These are phyloP conservation scores for Vanrija sp. DNA, from an alignment of 1,284 basidiomycete genomes.

Conservation along the genomic window DNA sequence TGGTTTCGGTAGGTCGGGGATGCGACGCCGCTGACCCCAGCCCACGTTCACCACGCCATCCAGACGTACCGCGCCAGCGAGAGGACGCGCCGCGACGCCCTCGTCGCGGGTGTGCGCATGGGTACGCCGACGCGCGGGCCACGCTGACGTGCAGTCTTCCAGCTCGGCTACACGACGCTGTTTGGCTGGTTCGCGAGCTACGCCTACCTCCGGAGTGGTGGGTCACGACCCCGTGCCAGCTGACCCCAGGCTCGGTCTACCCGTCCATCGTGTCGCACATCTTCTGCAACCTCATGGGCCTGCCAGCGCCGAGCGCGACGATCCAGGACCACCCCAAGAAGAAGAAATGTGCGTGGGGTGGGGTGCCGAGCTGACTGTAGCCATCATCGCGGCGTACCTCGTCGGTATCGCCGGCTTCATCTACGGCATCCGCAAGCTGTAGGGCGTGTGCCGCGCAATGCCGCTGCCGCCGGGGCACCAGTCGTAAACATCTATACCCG, in stretches of 20 bases:
- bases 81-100: conserved; percentile 59
- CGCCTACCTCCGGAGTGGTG: conserved; percentile 75
- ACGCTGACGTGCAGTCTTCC: conserved; percentile 60
- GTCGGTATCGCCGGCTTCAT: conserved; percentile 43
- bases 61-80: conserved; percentile 73
- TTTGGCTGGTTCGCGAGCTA: conserved; percentile 88
- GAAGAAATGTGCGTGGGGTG: conserved; percentile 22
- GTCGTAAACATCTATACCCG: background rate
- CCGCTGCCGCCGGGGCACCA: too few relatives aligned
- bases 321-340: conserved; percentile 32
- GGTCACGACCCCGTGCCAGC: conserved; percentile 20
- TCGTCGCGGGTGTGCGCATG: conserved; percentile 58
- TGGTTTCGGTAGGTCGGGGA: conserved; percentile 63
- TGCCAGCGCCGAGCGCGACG: conserved; percentile 40
- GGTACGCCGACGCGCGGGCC: conserved; percentile 52
- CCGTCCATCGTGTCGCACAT: conserved; percentile 70
- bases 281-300: conserved; percentile 91
- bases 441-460: background rate
- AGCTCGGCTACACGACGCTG: conserved; percentile 80
- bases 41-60: conserved; percentile 87
- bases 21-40: conserved; percentile 51
- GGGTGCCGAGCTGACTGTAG: conserved; percentile 3
- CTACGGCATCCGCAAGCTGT: conserved; percentile 12
- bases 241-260: conserved; percentile 40
- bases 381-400: conserved; percentile 35